Percentiles rank a stretch among this genome's conserved stretches.
These are phyloP conservation scores for Ogataea pignaliae DNA, from an alignment of 805 yeast species.

Conservation along the genomic window DNA sequence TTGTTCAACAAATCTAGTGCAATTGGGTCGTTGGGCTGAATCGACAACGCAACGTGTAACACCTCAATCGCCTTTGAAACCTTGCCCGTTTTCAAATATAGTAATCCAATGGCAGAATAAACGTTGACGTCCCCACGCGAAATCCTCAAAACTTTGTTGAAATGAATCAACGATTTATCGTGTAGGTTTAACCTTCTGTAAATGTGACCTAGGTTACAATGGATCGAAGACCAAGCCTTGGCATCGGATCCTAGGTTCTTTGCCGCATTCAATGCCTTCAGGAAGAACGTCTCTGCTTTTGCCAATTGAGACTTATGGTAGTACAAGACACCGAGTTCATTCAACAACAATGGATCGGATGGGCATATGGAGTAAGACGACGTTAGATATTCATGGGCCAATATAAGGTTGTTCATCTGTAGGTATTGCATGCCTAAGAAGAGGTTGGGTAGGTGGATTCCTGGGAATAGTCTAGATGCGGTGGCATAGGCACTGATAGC, in stretches of 20 bases:
- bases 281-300: constrained; percentile 67
- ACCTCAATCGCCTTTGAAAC: constrained; percentile 64
- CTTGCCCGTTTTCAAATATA: constrained; percentile 67
- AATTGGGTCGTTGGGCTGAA: constrained; percentile 76
- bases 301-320: constrained; percentile 67
- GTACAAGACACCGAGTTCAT: constrained; percentile 89
- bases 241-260: constrained; percentile 69
- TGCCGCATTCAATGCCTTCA: constrained; percentile 68
- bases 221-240: constrained; percentile 79
- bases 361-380: constrained; percentile 76
- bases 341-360: constrained; percentile 79
- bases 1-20: constrained; percentile 77
- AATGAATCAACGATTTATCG: constrained; percentile 67
- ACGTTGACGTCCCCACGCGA: constrained; percentile 67
- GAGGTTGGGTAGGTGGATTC: constrained; percentile 83
- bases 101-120: constrained; percentile 79
- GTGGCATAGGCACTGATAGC: constrained; percentile 96
- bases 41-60: constrained; percentile 76
- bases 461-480: constrained; percentile 87
- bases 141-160: constrained; percentile 67
- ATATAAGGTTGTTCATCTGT: constrained; percentile 73
- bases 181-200: constrained; percentile 61
- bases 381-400: constrained; percentile 81
- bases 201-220: constrained; percentile 85
- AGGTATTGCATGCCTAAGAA: constrained; percentile 95